A percentile compares a stretch with the other conserved stretches of the same genome.
Evolutionary conservation across 2,329 filamentous ascomycete species (phyloP).

Genomic region (Madurella fahalii): DNA sequence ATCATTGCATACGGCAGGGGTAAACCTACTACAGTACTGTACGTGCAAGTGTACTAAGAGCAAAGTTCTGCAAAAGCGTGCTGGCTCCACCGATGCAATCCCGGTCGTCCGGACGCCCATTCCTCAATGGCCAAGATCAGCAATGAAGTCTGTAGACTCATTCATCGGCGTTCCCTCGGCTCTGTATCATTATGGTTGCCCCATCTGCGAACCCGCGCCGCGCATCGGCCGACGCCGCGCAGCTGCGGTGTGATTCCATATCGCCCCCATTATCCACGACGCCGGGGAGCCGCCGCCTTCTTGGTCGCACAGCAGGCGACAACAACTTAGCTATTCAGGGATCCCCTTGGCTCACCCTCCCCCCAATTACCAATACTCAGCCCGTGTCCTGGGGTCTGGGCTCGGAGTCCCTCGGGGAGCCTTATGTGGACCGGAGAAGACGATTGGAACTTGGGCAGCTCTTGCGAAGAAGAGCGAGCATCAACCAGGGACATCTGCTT

Average conservation of each 20-base stretch:
- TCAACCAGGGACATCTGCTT: neutral
- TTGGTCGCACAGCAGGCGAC: neutral
- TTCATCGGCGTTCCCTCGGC: neutral
- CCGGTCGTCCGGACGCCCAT: neutral
- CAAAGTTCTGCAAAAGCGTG: neutral
- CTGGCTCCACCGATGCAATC: neutral
- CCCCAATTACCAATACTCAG: no score
- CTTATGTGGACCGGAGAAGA: neutral
- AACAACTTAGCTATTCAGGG: neutral
- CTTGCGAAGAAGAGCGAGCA: neutral
- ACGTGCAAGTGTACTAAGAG: neutral
- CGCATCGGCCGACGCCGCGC: neutral
- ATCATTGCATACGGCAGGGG: neutral
- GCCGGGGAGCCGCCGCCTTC: neutral
- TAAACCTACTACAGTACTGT: no score
- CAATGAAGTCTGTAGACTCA: neutral
- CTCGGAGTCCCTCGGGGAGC: neutral
- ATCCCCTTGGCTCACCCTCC: neutral
- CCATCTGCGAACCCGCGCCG: neutral
- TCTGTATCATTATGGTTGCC: neutral
- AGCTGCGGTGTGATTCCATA: constrained; percentile 1
- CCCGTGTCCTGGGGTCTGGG: no score
- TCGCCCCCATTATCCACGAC: neutral
- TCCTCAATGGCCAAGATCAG: neutral
- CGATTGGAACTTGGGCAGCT: neutral